Base-by-base conservation (phyloP, 2,329 filamentous ascomycete species). In the Graphiopsis chlorocephala region DNA sequence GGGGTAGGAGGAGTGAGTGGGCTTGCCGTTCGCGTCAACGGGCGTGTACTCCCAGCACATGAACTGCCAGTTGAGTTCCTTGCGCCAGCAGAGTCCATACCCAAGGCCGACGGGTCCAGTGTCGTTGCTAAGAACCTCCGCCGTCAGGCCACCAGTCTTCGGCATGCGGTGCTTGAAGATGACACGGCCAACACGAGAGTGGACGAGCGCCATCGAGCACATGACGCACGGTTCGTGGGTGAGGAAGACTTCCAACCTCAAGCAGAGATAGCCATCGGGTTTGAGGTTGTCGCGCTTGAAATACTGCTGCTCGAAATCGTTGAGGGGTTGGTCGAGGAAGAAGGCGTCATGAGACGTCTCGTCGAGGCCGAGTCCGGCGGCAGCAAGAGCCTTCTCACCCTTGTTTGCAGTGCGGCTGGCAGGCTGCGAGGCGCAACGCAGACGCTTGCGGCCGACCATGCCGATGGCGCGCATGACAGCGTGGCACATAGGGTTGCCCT, bases 141-240 rank as follows among this genome's bases (percentile, higher is more conserved):
- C 89, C 72, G 89, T 90, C 79, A 97, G 83, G 50, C 92, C 93
- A 58, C 94, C 94, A 14, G 91, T 96, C 68, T 86, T 80, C 55
- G 86, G 85, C 90, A 96, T 95, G 63, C 91, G 86, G 67, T 88
- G 84, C 68, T 86, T 87, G 78, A 97, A 96, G 45, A 96, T 85
- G 60, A 93, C 90, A 61, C 90, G 88, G 52, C 91, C 89, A 84
- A 99, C 97, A 59, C 95, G 87, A 10, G 94, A 97, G 75, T 98
- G 93, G 25, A 98, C 83, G 71, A 98, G 90, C 1, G 92, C 95
- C 95, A 98, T 98, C 38, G 91, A 92, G 79, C 95, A 99, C 86
- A 96, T 96, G 66, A 96, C 86, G 75, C 95, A 99, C 5, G 95
- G 95, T 79, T 99, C 95, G 74, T 98, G 93, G 2, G 93, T 97